These are phyloP conservation scores for Mallotus repandus DNA, from an alignment of 441 rosid species.

Conservation along the genomic window DNA sequence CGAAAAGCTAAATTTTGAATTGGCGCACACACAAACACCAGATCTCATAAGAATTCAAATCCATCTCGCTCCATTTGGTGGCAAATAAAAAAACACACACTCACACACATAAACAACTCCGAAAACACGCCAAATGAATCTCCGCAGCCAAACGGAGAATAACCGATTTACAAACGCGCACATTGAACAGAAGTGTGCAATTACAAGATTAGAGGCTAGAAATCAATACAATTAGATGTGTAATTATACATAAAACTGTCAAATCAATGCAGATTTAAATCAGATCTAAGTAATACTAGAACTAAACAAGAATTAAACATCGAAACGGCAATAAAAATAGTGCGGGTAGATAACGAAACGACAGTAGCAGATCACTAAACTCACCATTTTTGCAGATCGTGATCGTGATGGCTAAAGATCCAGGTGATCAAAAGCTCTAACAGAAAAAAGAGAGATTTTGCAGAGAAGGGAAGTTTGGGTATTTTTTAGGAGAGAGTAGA, in stretches of 20 bases:
- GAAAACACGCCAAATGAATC: background rate
- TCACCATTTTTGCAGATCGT: conserved; percentile 56
- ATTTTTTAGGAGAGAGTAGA: background rate
- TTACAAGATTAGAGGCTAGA: background rate
- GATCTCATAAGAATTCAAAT: conserved; percentile 36
- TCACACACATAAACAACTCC: too few relatives aligned
- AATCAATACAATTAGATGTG: background rate
- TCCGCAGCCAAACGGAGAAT: conserved; percentile 10
- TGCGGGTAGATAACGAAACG: conserved; percentile 7
- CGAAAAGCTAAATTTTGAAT: conserved; percentile 9
- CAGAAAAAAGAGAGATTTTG: conserved; percentile 3
- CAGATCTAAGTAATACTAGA: conserved; percentile 57
- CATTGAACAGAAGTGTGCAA: conserved; percentile 16
- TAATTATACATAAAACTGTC: conserved; percentile 10
- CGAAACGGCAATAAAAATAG: conserved; percentile 4
- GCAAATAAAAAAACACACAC: background rate
- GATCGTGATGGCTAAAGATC: conserved; percentile 29
- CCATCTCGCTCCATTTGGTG: conserved; percentile 15
- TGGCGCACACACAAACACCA: conserved; percentile 19
- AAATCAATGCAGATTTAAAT: conserved; percentile 38
- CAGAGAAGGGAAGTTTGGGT: background rate
- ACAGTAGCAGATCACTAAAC: conserved; percentile 30
- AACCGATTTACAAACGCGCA: conserved; percentile 7
- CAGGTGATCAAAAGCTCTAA: conserved; percentile 1
- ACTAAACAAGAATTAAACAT: background rate